These are phyloP conservation scores for Metschnikowia matae DNA, from an alignment of 805 yeast species.

Conservation along the genomic window DNA sequence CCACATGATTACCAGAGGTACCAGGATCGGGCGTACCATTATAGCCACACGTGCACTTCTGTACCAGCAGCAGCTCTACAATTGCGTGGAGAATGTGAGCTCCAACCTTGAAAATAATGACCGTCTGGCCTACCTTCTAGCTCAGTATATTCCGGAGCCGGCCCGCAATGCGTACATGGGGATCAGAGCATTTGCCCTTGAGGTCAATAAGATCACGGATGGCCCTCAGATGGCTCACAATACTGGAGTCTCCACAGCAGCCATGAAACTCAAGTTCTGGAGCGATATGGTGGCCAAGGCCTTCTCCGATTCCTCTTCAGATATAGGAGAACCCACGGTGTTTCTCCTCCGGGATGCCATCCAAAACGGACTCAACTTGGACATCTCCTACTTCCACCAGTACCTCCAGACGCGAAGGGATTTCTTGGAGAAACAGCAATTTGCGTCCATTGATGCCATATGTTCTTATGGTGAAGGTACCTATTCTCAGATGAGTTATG, in stretches of 20 bases:
- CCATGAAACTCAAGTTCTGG: slow-evolving; percentile 73
- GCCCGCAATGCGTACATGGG: slow-evolving; percentile 62
- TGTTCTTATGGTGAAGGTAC: slow-evolving; percentile 81
- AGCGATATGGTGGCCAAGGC: slow-evolving; percentile 52
- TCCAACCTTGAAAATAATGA: slow-evolving; percentile 47
- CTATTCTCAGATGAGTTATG: slow-evolving; percentile 67
- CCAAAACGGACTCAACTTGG: slow-evolving; percentile 47
- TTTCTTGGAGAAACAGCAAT: slow-evolving; percentile 45
- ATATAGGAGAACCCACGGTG: slow-evolving; percentile 60
- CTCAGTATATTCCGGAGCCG: slow-evolving; percentile 65
- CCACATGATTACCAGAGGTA: neutral
- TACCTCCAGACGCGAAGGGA: slow-evolving; percentile 56
- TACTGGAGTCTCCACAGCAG: slow-evolving; percentile 38
- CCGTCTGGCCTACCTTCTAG: slow-evolving; percentile 58
- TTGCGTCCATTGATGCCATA: slow-evolving; percentile 50
- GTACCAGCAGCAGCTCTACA: slow-evolving; percentile 25
- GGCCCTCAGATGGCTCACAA: slow-evolving; percentile 31
- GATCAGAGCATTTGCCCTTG: slow-evolving; percentile 60
- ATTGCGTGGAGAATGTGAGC: slow-evolving; percentile 42
- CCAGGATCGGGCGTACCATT: neutral
- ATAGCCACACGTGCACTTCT: slow-evolving; percentile 1
- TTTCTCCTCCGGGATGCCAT: slow-evolving; percentile 53
- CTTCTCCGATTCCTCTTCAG: slow-evolving; percentile 29
- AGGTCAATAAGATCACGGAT: slow-evolving; percentile 47
- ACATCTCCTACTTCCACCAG: slow-evolving; percentile 52